Evolutionary conservation across 345 rosid species (phyloP), one percentile per base, ranked within the genome.

Genomic region (Eutrema yunnanense): DNA sequence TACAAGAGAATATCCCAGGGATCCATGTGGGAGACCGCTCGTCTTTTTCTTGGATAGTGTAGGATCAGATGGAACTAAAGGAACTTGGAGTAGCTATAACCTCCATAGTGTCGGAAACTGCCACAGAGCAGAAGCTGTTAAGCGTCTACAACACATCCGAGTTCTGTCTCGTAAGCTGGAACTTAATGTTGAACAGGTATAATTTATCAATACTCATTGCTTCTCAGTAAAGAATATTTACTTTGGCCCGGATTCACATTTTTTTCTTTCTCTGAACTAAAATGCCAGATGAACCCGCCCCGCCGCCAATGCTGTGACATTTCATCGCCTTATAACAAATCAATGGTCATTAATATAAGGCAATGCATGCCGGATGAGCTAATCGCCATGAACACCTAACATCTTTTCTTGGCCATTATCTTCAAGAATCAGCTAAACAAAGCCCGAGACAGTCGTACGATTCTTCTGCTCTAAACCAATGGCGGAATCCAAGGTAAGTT

Each of bases 1-100:
- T 59, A 65, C 69, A 67, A 89, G 96, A 77, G 96, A 91, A 4
- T 84, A 80, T 80, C 88, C 96, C 0, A 86, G 84, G 72, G 86
- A 87, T 73, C 85, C 81, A 27, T 92, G 97, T 73, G 72, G 72
- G 66, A 86, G 92, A 71, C 96, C 96, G 4, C 65, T 75, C 32
- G 85, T 83, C 19, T 94, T 88, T 76, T 89, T 78, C 74, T 67
- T 89, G 77, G 79, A 81, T 46, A 84, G 84, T 80, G 82, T 87
- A 65, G 30, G 72, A 46, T 81, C 85, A 5, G 78, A 76, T 49
- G 80, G 83, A 51, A 41, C 43, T 65, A 76, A 54, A 34, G 86
- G 87, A 61, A 71, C 84, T 44, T 82, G 78, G 86, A 89, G 92
- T 77, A 81, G 79, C 65, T 94, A 91, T 67, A 68, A 69, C 13